A percentile compares a stretch with the other conserved stretches of the same genome.
phyloP scores from a whole-genome alignment of 2,329 filamentous ascomycete species.

The Chalaropsis thielavioides region DNA sequence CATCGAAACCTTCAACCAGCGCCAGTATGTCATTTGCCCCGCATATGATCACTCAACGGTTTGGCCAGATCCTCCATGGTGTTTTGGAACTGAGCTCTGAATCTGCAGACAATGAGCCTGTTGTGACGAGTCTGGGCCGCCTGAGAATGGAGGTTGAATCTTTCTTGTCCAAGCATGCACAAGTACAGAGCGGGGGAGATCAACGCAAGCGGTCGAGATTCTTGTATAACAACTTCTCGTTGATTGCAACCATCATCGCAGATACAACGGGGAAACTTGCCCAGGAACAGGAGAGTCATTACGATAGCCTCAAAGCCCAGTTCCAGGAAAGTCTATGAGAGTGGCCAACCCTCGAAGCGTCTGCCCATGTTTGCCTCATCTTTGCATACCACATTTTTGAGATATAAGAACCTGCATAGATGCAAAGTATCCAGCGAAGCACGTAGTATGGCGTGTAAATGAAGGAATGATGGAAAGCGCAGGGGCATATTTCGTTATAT shows the following conservation, averaged over 20 bases:
- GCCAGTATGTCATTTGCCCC: slow-evolving; percentile 50
- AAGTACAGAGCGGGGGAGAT: slow-evolving; percentile 52
- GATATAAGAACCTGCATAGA: background rate
- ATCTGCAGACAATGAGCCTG: slow-evolving; percentile 85
- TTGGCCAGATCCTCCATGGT: slow-evolving; percentile 79
- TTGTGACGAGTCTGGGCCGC: slow-evolving; percentile 63
- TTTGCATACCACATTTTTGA: background rate
- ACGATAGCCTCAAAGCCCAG: slow-evolving; percentile 49
- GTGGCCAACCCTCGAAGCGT: background rate
- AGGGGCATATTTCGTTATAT: background rate
- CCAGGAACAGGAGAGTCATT: slow-evolving; percentile 59
- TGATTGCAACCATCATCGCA: slow-evolving; percentile 84
- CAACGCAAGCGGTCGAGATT: slow-evolving; percentile 73
- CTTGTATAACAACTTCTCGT: slow-evolving; percentile 87
- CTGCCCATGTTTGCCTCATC: background rate
- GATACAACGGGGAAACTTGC: slow-evolving; percentile 60
- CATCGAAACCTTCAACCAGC: slow-evolving; percentile 29
- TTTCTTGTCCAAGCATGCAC: slow-evolving; percentile 61
- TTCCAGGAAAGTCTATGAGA: slow-evolving; percentile 33
- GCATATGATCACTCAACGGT: slow-evolving; percentile 85
- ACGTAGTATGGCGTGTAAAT: background rate
- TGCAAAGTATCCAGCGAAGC: background rate
- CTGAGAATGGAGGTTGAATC: slow-evolving; percentile 69
- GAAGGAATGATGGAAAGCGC: background rate
- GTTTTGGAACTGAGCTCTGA: slow-evolving; percentile 75